Base-by-base conservation (phyloP, 2,329 filamentous ascomycete species). In the Hypoxylon sp. region DNA sequence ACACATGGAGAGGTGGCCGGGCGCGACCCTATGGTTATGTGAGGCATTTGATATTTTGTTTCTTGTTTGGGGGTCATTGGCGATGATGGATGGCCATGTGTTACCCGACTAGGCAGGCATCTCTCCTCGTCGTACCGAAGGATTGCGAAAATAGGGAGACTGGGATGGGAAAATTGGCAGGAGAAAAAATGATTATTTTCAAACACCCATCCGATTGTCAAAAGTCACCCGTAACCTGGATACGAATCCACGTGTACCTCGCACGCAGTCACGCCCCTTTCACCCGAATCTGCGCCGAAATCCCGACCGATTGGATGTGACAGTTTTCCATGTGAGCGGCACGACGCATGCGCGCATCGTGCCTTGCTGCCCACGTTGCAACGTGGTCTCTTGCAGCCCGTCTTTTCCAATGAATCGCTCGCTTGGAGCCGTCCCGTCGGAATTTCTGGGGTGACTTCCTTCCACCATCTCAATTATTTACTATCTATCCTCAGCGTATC, bases 281-380 rank as follows among this genome's bases (percentile, higher is more conserved):
- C 26, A 32, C 56, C 65, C 57, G 55, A 58, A 51, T 51, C 55
- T 37, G 47, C 58, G 55, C 62, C 65, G 55, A 67, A 56, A 52
- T 62, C 58, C 62, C 65, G 62, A 61, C 56, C 65, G 65, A 65
- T 68, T 68, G 65, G 65, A 50, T 62, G 30, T 30, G 57, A 60
- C 46, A 55, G 60, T 59, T 37, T 56, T 34, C 26, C 62, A 65
- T 59, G 62, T 49, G 54, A 59, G 57, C 57, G 57, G 57, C 24
- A 15, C 52, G 57, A 34, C 30, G 52, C 56, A 67, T 64, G 55
- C 43, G 50, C 52, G 26, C 44, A 48, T 48, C 24, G 4, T 32
- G 20, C 7, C 39, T 17, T 44, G 28, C 48, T 49, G 56, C 59
- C 59, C 59, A 61, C 53, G 62, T 68, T 68, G 58, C 62, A 65